Percentiles rank a stretch among this genome's conserved stretches.
phyloP scores from a whole-genome alignment of 805 yeast species.

The Hanseniaspora pseudoguilliermondii region DNA sequence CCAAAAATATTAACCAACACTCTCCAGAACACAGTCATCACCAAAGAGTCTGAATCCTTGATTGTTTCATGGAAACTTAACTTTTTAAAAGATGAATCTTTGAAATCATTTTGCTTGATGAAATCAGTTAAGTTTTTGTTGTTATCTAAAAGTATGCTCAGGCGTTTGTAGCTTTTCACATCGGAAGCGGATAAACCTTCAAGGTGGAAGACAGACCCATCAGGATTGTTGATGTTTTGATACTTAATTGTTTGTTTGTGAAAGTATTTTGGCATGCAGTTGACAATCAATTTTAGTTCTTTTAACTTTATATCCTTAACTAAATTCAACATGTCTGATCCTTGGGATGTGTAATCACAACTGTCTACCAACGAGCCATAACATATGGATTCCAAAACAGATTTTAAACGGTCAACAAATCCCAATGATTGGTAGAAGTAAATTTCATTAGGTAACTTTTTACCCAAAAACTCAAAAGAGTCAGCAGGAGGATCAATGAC shows the following conservation, averaged over 20 bases:
- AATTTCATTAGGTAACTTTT: conserved; percentile 74
- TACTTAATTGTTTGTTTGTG: conserved; percentile 6
- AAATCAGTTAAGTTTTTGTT: neutral
- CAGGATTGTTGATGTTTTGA: neutral
- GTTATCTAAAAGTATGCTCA: neutral
- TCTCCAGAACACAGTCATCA: conserved; percentile 6
- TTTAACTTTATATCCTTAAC: neutral
- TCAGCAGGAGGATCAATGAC: conserved; percentile 28
- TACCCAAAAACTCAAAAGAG: conserved; percentile 68
- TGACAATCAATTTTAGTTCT: conserved; percentile 3
- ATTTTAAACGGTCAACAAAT: conserved; percentile 29
- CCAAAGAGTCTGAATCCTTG: neutral
- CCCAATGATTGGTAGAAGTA: conserved; percentile 75
- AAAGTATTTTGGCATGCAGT: conserved; percentile 10
- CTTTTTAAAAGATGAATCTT: neutral
- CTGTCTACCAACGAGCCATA: conserved; percentile 9
- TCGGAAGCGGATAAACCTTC: neutral
- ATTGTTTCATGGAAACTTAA: neutral
- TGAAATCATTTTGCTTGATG: neutral
- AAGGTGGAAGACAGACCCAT: neutral
- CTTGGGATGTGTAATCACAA: neutral
- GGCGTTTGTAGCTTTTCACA: neutral
- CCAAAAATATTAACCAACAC: neutral
- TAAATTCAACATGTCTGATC: neutral
- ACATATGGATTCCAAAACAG: neutral